These are phyloP conservation scores for Hordeum vulgare DNA, from an alignment of 176 grass and related monocot species.

Conservation along the genomic window DNA sequence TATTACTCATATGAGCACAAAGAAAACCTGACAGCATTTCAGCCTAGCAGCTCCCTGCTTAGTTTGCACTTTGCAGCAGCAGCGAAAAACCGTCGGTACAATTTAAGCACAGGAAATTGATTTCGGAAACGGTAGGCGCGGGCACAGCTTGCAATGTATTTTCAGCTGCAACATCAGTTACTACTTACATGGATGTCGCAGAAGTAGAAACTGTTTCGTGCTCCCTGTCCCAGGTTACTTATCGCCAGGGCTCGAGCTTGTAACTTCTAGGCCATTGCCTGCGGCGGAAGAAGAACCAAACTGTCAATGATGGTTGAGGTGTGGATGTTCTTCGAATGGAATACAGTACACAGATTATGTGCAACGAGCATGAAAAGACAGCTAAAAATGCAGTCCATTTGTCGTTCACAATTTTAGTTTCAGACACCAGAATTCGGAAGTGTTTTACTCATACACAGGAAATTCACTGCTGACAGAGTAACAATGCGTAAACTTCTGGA, in stretches of 20 bases:
- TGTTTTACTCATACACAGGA: not conserved
- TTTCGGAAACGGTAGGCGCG: not conserved
- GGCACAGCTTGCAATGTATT: not conserved
- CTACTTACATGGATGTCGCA: slow-evolving; percentile 12
- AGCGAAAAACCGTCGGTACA: not conserved
- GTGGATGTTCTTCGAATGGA: not conserved
- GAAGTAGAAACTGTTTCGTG: not conserved
- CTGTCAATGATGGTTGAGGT: not conserved
- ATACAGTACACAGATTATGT: not conserved
- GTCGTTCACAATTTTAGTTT: not conserved
- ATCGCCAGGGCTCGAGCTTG: slow-evolving; percentile 12
- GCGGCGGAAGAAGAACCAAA: slow-evolving; percentile 18
- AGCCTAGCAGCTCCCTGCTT: not conserved
- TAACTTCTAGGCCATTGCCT: slow-evolving; percentile 84
- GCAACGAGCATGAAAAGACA: not conserved
- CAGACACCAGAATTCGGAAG: not conserved
- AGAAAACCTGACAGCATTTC: not conserved
- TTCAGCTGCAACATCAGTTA: not conserved
- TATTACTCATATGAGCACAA: not conserved
- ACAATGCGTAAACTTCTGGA: not conserved
- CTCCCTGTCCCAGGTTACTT: not conserved
- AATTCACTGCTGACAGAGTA: not conserved
- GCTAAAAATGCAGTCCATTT: not conserved
- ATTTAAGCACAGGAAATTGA: not conserved
- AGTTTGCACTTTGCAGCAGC: not conserved